Evolutionary conservation across 2,329 filamentous ascomycete genomes (phyloP).

Genomic region (Cadophora malorum): DNA sequence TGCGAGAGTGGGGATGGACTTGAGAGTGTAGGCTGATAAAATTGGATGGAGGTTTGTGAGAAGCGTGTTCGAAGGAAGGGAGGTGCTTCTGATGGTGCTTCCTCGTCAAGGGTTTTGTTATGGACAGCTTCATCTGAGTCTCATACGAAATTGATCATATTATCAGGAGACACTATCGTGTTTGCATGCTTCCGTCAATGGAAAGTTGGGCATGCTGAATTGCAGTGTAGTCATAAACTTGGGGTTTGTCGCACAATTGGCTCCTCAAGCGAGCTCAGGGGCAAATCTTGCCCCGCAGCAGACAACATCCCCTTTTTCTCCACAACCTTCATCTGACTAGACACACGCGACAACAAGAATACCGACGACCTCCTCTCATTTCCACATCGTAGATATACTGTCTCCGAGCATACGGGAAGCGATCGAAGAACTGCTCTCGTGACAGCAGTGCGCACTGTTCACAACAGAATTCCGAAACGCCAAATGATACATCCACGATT

Average conservation of each 20-base stretch:
- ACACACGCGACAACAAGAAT: background rate
- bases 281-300: background rate
- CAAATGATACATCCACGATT: background rate
- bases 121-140: too few species aligned
- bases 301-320: background rate
- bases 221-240: background rate
- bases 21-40: background rate
- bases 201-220: too few species aligned
- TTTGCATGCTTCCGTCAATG: too few species aligned
- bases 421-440: too few species aligned
- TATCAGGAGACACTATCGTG: too few species aligned
- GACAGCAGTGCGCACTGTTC: background rate
- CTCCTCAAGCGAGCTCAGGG: conserved; percentile 6
- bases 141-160: too few species aligned
- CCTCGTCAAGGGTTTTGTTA: too few species aligned
- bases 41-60: too few species aligned
- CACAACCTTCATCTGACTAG: background rate
- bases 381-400: background rate
- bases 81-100: too few species aligned
- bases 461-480: conserved; percentile 10
- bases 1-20: conserved; percentile 4
- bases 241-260: background rate
- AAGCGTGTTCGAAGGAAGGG: too few species aligned
- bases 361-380: background rate
- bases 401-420: background rate